These are phyloP conservation scores for Lumnitzera racemosa DNA, from an alignment of 345 rosid genomes.

Conservation along the genomic window DNA sequence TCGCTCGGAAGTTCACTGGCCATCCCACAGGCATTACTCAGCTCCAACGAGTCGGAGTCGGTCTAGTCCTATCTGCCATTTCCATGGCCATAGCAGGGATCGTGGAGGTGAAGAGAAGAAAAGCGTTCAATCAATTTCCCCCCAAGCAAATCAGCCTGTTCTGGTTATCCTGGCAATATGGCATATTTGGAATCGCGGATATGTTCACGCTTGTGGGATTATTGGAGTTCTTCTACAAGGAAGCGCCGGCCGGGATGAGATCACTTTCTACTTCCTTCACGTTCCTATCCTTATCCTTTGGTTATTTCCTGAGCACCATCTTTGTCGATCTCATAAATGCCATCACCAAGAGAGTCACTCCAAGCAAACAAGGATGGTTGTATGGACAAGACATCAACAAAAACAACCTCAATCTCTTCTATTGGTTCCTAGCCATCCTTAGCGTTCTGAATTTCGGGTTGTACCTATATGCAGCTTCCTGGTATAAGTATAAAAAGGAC, in stretches of 20 bases:
- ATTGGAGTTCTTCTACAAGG: slow-evolving; percentile 39
- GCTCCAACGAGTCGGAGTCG: slow-evolving; percentile 34
- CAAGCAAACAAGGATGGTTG: slow-evolving; percentile 37
- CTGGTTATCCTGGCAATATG: slow-evolving; percentile 33
- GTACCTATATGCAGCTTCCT: slow-evolving; percentile 25
- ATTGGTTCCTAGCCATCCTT: slow-evolving; percentile 36
- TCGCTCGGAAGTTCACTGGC: slow-evolving; percentile 24
- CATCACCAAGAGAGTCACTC: slow-evolving; percentile 18
- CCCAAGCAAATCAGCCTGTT: slow-evolving; percentile 23
- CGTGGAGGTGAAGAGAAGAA: slow-evolving; percentile 35
- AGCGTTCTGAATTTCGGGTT: slow-evolving; percentile 25
- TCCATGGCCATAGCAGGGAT: slow-evolving; percentile 35
- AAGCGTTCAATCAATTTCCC: slow-evolving; percentile 2
- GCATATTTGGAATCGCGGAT: slow-evolving; percentile 36
- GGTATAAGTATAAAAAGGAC: slow-evolving; percentile 38
- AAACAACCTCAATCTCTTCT: slow-evolving; percentile 34
- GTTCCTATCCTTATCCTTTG: slow-evolving; percentile 25
- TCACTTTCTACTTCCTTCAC: slow-evolving; percentile 40
- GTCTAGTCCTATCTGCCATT: slow-evolving; percentile 30
- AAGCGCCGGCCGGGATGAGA: slow-evolving; percentile 35
- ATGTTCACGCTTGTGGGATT: slow-evolving; percentile 42
- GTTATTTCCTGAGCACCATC: slow-evolving; percentile 30
- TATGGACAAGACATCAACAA: slow-evolving; percentile 21
- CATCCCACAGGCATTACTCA: slow-evolving; percentile 36
- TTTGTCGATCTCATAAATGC: slow-evolving; percentile 25